A percentile compares a stretch with the other conserved stretches of the same genome.
phyloP scores from a whole-genome alignment of 305 asterid genomes.

The Solanum chacoense region DNA sequence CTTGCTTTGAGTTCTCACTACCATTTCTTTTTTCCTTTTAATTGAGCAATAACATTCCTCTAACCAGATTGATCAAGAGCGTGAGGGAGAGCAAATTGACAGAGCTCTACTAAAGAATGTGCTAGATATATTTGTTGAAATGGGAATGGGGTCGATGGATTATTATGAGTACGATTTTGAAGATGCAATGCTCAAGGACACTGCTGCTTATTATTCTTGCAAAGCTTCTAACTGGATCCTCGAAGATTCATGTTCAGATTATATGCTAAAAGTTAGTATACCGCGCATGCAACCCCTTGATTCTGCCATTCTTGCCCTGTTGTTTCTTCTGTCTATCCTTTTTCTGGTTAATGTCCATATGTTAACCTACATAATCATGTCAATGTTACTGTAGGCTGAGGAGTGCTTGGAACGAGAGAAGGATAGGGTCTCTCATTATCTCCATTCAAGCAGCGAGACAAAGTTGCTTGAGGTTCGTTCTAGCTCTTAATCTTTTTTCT shows the following conservation, averaged over 20 bases:
- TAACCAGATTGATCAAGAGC: constrained; percentile 65
- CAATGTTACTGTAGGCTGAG: constrained; percentile 43
- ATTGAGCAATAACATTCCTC: constrained; percentile 7
- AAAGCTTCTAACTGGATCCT: constrained; percentile 86
- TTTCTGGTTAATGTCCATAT: not conserved
- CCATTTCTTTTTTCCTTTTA: constrained; percentile 1
- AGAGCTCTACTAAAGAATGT: constrained; percentile 72
- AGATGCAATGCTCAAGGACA: constrained; percentile 52
- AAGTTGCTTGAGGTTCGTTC: constrained; percentile 65
- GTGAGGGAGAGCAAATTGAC: constrained; percentile 82
- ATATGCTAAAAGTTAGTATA: constrained; percentile 54
- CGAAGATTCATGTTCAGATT: constrained; percentile 88
- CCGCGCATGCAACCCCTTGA: not conserved
- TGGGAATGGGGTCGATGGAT: constrained; percentile 79
- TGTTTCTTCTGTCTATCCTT: not conserved
- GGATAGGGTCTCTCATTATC: constrained; percentile 63
- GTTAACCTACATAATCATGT: not conserved
- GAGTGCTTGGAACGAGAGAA: constrained; percentile 75
- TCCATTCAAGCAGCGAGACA: constrained; percentile 59
- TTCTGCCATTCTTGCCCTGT: not conserved
- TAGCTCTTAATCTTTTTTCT: not conserved
- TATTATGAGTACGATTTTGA: constrained; percentile 64
- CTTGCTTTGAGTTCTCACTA: not conserved
- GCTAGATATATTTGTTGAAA: constrained; percentile 75
- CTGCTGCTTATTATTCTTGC: constrained; percentile 74